Conservation (phyloP, 306 rosid species). For the Sesbania bispinosa region DNA sequence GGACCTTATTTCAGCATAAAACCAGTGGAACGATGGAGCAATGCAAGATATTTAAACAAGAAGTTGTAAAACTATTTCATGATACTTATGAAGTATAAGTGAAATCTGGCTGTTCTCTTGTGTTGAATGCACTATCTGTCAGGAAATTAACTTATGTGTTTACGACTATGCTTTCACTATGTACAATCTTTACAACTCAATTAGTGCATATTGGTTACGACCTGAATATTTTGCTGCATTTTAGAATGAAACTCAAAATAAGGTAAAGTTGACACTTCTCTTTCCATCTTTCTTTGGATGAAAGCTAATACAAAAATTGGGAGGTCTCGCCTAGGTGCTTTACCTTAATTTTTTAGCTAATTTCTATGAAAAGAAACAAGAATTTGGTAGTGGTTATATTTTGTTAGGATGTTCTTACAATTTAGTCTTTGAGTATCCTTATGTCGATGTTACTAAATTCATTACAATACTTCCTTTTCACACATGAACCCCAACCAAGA, state of each 20-base stretch:
- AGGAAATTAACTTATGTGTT: neutral
- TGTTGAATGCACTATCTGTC: neutral
- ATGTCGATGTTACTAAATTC: neutral
- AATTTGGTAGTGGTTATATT: neutral
- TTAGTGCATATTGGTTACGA: neutral
- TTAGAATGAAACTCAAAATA: neutral
- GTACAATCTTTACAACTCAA: neutral
- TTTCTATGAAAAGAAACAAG: neutral
- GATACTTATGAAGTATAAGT: neutral
- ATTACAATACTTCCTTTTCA: neutral
- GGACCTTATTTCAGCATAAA: neutral
- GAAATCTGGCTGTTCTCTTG: conserved; percentile 1
- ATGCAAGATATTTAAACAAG: neutral
- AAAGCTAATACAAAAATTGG: conserved; percentile 8
- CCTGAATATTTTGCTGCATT: neutral
- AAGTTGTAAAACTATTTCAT: conserved; percentile 15
- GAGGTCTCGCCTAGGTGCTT: neutral
- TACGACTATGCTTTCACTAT: conserved; percentile 1
- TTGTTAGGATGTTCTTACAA: neutral
- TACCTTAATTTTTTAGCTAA: neutral
- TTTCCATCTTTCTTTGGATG: neutral
- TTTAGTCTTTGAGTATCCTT: neutral
- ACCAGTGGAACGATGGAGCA: neutral
- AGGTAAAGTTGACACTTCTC: neutral
- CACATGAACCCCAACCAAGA: neutral